Conservation (phyloP, 495 filamentous ascomycete species). For the Pyrenopolyporus hunteri region DNA sequence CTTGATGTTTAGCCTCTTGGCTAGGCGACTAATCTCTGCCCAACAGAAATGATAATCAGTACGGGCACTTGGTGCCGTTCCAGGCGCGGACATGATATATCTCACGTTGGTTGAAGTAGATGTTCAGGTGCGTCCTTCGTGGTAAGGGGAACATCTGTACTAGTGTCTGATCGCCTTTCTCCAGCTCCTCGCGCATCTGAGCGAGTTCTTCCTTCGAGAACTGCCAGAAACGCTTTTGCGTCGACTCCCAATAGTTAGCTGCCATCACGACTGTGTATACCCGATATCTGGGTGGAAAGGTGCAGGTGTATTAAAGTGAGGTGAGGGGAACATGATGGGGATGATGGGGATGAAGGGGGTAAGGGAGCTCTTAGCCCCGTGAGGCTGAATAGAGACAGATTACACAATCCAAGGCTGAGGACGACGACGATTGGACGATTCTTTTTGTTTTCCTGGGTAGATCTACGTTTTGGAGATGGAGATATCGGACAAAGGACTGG, state of each 20-base stretch:
- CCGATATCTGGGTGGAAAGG: conserved; percentile 5
- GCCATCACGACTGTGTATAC: conserved; percentile 65
- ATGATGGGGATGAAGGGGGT: conserved; percentile 8
- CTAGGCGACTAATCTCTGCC: conserved; percentile 80
- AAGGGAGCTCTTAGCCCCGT: conserved; percentile 16
- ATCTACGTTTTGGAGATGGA: conserved; percentile 16
- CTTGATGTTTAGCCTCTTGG: conserved; percentile 76
- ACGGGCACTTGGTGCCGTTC: neutral
- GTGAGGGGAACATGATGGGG: conserved; percentile 14
- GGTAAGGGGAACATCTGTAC: conserved; percentile 83
- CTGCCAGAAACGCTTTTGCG: conserved; percentile 87
- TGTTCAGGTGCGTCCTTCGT: conserved; percentile 79
- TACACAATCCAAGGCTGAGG: conserved; percentile 28
- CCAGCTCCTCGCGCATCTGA: conserved; percentile 72
- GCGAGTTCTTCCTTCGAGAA: conserved; percentile 81
- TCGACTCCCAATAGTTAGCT: conserved; percentile 95
- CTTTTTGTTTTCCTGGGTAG: neutral
- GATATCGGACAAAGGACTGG: conserved; percentile 19
- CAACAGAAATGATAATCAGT: conserved; percentile 6
- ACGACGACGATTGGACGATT: conserved; percentile 5
- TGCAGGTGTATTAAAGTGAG: neutral
- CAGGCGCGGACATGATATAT: neutral
- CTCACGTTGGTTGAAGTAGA: conserved; percentile 90
- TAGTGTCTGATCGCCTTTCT: conserved; percentile 70
- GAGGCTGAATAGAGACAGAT: conserved; percentile 24